Base-by-base conservation (phyloP, 257 asterid genomes). In the Echites panduratus region DNA sequence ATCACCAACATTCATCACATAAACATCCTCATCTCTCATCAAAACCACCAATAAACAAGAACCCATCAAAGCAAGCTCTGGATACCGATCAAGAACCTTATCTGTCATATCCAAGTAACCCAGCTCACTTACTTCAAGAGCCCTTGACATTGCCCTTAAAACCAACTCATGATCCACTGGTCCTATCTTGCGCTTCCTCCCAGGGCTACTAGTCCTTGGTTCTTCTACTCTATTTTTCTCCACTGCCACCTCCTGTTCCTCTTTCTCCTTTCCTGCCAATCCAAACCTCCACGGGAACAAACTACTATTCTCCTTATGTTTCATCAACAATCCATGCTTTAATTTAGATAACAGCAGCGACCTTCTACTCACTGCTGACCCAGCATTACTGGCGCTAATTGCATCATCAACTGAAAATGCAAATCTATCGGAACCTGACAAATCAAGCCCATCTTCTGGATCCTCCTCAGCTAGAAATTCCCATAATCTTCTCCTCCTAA, bases 21-120 rank as follows among this genome's bases (percentile, higher is more conserved):
- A 93, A 48, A 93, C 98, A 73, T 91, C 98, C n/a, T 91, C 98
- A 70, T 91, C 98, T 81, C 96, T 93, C 98, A 93, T 93, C 86
- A 91, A 84, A 0, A 77, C 96, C 71, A 86, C 98, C 86, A 93
- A 81, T 83, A 93, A 81, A 79, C 98, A 93, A 78, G 98, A 93
- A 70, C 98, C 98, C 97, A 93, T 93, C 83, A 93, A 79, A 9
- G 98, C 98, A 76, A 93, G 91, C 83, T 93, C 98, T 9, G 97
- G 98, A 77, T 90, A 90, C 73, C 92, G 90, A 80, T 93, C 96
- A 76, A 93, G 96, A 79, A 93, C 89, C 86, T 89, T 90, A 75
- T 93, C 96, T 0, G 97, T 91, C 97, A 93, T 81, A 84, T 88
- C 93, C 85, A 94, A 80, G 75, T 88, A 94, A 0, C 89, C 96